Percentiles rank a stretch among this genome's conserved stretches.
Evolutionary conservation across 331 rosid species (phyloP).

Genomic region (Malus hybrid): DNA sequence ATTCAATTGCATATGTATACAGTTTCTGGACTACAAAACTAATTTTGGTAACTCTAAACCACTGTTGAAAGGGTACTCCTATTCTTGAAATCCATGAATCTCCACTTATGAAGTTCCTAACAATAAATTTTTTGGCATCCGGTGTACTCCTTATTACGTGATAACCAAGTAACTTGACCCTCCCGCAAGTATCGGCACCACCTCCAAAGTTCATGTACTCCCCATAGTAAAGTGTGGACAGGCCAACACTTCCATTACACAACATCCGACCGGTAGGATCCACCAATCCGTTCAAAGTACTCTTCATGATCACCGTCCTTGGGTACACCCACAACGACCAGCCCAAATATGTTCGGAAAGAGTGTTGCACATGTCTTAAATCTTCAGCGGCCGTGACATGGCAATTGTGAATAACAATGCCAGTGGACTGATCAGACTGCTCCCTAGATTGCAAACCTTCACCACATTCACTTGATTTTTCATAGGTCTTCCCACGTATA

Average conservation of each 20-base stretch:
- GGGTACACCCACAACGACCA: constrained; percentile 35
- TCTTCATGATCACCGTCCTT: constrained; percentile 36
- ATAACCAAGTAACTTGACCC: constrained; percentile 34
- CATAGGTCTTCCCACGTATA: constrained; percentile 24
- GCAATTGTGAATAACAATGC: constrained; percentile 25
- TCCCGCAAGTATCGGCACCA: constrained; percentile 25
- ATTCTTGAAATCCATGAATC: constrained; percentile 19
- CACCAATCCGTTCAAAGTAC: constrained; percentile 13
- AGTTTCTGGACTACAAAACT: too few species aligned
- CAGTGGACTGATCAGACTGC: constrained; percentile 29
- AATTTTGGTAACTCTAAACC: too few species aligned
- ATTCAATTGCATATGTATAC: too few species aligned
- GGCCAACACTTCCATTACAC: constrained; percentile 29
- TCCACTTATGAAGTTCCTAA: constrained; percentile 24
- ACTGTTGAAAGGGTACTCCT: constrained; percentile 23
- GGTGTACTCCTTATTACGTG: constrained; percentile 14
- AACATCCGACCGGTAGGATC: constrained; percentile 31
- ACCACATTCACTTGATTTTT: constrained; percentile 19
- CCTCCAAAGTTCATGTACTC: constrained; percentile 32
- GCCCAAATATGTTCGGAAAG: constrained; percentile 19
- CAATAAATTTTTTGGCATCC: constrained; percentile 21
- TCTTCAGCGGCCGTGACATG: constrained; percentile 12
- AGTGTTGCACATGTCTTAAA: constrained; percentile 10
- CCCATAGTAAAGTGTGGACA: constrained; percentile 25
- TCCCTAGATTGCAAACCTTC: constrained; percentile 24